These are phyloP conservation scores for Linnemannia schmuckeri DNA, from an alignment of 192 early-diverging fungal species.

Conservation along the genomic window DNA sequence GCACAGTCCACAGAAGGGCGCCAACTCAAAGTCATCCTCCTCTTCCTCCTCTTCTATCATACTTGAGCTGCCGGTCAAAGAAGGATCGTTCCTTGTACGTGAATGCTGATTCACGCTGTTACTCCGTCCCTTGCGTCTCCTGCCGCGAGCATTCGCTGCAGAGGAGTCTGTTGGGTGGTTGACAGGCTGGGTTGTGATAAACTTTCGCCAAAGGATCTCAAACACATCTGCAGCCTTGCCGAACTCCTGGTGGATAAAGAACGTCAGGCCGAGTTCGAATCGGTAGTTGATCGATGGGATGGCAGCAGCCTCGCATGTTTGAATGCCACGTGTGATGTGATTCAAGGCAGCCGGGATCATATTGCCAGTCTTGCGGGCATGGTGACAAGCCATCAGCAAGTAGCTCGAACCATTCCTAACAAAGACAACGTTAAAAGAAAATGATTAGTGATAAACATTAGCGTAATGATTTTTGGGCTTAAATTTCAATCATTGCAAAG, in stretches of 20 bases:
- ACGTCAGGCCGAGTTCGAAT: conserved; percentile 60
- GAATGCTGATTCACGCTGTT: conserved; percentile 25
- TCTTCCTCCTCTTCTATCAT: conserved; percentile 27
- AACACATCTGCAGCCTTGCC: conserved; percentile 57
- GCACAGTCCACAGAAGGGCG: conserved; percentile 60
- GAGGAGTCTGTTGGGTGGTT: neutral
- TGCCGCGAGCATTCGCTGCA: neutral
- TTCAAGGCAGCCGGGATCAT: conserved; percentile 55
- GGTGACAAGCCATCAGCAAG: conserved; percentile 57
- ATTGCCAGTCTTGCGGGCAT: conserved; percentile 54
- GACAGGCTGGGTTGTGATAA: conserved; percentile 4
- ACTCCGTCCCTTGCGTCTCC: conserved; percentile 32
- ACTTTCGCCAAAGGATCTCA: conserved; percentile 56
- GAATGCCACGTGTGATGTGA: conserved; percentile 54
- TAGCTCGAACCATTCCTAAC: conserved; percentile 56
- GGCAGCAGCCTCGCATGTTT: conserved; percentile 48
- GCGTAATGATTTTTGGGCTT: neutral
- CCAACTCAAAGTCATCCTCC: conserved; percentile 59
- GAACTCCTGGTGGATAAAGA: conserved; percentile 57
- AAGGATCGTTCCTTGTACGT: neutral
- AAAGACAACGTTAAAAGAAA: neutral
- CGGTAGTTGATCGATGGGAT: conserved; percentile 55
- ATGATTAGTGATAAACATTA: neutral
- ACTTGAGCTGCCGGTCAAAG: neutral
- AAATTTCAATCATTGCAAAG: neutral